Evolutionary conservation across 768 basidiomycete genomes (phyloP).

Genomic region (Russula sp.): DNA sequence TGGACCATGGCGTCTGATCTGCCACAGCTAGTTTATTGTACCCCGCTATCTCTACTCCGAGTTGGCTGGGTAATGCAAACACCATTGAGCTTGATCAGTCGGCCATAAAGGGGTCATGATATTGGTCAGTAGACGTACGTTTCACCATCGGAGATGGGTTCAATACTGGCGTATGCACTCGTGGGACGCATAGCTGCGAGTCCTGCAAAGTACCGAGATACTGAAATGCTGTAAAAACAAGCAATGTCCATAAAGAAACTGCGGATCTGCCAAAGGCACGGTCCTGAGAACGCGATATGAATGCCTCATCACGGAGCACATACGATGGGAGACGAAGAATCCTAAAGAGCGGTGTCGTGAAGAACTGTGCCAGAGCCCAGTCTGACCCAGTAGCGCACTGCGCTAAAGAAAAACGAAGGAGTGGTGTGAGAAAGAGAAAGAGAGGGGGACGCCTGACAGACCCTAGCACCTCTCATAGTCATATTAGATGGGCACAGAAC

Average conservation of each 20-base stretch:
- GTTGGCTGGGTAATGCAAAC: not conserved
- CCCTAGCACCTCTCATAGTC: not conserved
- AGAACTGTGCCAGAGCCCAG: not conserved
- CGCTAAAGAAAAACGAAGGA: not conserved
- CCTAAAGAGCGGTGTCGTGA: too few relatives aligned
- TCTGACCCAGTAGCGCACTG: constrained; percentile 12
- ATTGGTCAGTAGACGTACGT: constrained; percentile 1
- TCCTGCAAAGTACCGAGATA: not conserved
- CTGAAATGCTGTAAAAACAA: not conserved
- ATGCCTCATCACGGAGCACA: too few relatives aligned
- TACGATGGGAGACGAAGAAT: too few relatives aligned
- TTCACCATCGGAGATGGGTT: not conserved
- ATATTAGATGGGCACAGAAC: not conserved
- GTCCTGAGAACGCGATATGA: too few relatives aligned
- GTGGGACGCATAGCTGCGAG: not conserved
- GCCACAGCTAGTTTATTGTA: not conserved
- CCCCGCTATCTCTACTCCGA: not conserved
- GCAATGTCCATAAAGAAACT: too few relatives aligned
- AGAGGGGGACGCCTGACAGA: too few relatives aligned
- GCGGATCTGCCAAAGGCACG: too few relatives aligned
- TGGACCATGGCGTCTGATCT: not conserved
- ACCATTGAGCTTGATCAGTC: not conserved
- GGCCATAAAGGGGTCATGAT: too few relatives aligned
- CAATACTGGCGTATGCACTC: not conserved
- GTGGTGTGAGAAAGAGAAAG: not conserved